Evolutionary conservation across 192 early-diverging fungal genomes (phyloP).

Genomic region (Coemansia biformis): DNA sequence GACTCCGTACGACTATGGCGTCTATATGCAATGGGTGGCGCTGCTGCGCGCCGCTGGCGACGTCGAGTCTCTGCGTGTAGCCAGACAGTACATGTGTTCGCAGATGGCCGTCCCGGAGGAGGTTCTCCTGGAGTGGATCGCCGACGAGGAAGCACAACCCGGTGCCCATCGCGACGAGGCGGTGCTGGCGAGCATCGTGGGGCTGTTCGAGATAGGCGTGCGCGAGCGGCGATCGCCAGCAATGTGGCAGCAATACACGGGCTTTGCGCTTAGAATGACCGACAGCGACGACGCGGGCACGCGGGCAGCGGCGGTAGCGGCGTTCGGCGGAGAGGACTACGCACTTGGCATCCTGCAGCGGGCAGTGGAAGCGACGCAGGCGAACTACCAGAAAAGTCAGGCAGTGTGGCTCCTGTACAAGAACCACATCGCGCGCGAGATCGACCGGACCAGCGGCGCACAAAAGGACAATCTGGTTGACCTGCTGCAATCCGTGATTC

Average conservation of each 20-base stretch:
- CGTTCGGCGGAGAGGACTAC: conserved; percentile 17
- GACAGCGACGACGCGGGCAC: neutral
- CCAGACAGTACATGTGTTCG: conserved; percentile 23
- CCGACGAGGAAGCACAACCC: conserved; percentile 23
- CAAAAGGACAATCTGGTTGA: conserved; percentile 5
- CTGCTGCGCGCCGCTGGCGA: conserved; percentile 28
- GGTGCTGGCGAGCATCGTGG: conserved; percentile 7
- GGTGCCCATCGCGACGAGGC: conserved; percentile 4
- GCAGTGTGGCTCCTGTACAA: conserved; percentile 25
- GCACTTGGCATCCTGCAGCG: conserved; percentile 8
- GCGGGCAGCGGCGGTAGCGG: conserved; percentile 15
- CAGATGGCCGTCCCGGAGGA: conserved; percentile 27
- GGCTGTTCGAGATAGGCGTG: conserved; percentile 12
- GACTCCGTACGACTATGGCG: conserved; percentile 32
- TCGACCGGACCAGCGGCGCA: neutral
- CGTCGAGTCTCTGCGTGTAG: conserved; percentile 31
- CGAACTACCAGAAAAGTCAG: conserved; percentile 21
- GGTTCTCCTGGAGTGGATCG: conserved; percentile 24
- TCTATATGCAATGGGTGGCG: conserved; percentile 33
- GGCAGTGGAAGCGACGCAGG: conserved; percentile 20
- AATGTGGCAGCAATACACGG: conserved; percentile 34
- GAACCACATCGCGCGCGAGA: conserved; percentile 13
- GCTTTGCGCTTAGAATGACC: conserved; percentile 12
- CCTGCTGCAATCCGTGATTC: conserved; percentile 15
- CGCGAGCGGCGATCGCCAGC: conserved; percentile 16